Evolutionary conservation across 305 asterid species (phyloP).

Genomic region (Rubia tinctorum): DNA sequence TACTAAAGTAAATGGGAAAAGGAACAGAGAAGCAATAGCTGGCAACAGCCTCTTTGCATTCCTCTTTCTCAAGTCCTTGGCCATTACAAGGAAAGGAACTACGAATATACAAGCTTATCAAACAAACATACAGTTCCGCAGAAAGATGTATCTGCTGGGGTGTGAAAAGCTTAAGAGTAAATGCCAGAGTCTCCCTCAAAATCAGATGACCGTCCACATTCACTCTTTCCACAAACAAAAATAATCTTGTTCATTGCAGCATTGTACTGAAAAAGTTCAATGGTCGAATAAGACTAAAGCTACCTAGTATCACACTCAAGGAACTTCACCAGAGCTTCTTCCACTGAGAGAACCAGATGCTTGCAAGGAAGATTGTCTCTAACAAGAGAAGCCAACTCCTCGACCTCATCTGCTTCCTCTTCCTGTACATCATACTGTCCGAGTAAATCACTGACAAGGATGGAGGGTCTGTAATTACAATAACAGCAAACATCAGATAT

Average conservation of each 20-base stretch:
- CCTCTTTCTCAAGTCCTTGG: neutral
- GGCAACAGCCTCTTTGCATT: neutral
- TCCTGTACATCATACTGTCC: conserved; percentile 46
- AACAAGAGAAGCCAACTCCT: conserved; percentile 81
- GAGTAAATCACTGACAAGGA: conserved; percentile 78
- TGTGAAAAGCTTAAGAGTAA: neutral
- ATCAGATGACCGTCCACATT: neutral
- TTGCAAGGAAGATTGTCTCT: conserved; percentile 81
- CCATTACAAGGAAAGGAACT: neutral
- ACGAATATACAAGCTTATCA: neutral
- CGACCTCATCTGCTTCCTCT: conserved; percentile 43
- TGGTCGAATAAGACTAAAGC: conserved; percentile 10
- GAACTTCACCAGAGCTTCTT: conserved; percentile 59
- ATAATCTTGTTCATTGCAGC: neutral
- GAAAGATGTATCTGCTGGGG: neutral
- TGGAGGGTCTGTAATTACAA: conserved; percentile 63
- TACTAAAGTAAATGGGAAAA: neutral
- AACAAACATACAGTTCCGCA: neutral
- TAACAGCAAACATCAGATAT: conserved; percentile 20
- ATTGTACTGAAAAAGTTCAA: conserved; percentile 18
- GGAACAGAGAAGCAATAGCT: neutral
- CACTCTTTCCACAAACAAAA: conserved; percentile 2
- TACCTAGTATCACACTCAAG: conserved; percentile 74
- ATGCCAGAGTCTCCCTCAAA: conserved; percentile 4
- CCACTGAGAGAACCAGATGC: conserved; percentile 78